These are phyloP conservation scores for Magnaporthiopsis poae DNA, from an alignment of 2,329 filamentous ascomycete genomes.

Conservation along the genomic window DNA sequence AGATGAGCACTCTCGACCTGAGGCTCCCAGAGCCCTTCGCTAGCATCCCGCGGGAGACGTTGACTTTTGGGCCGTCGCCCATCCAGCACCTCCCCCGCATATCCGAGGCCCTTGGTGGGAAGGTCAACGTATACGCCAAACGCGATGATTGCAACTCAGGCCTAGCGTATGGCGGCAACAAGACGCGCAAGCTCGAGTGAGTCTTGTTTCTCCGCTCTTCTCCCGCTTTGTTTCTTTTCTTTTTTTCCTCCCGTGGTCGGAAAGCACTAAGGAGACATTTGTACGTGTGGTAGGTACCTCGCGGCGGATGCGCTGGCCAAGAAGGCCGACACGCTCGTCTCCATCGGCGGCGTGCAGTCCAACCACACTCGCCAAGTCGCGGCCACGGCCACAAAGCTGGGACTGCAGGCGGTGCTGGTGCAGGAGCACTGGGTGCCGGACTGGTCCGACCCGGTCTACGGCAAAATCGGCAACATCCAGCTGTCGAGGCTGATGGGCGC, in stretches of 20 bases:
- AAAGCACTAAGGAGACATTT: background rate
- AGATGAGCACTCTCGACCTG: slow-evolving; percentile 18
- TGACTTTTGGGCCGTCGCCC: slow-evolving; percentile 59
- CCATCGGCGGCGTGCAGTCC: slow-evolving; percentile 58
- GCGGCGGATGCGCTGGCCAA: slow-evolving; percentile 50
- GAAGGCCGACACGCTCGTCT: slow-evolving; percentile 52
- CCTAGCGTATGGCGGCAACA: slow-evolving; percentile 59
- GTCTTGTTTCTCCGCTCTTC: slow-evolving; percentile 7
- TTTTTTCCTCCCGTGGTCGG: background rate
- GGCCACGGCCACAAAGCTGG: slow-evolving; percentile 48
- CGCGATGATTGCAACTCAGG: slow-evolving; percentile 62
- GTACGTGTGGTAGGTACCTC: slow-evolving; percentile 40
- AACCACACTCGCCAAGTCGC: slow-evolving; percentile 63
- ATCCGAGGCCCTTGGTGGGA: slow-evolving; percentile 47
- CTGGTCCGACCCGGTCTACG: slow-evolving; percentile 49
- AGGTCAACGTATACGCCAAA: slow-evolving; percentile 58
- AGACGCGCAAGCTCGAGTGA: slow-evolving; percentile 58
- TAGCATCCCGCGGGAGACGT: slow-evolving; percentile 49
- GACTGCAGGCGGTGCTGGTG: slow-evolving; percentile 46
- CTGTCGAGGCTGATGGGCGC: slow-evolving; percentile 58
- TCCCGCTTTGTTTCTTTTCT: background rate
- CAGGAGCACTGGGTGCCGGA: slow-evolving; percentile 60
- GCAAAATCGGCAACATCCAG: slow-evolving; percentile 61
- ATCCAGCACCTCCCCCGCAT: slow-evolving; percentile 59
- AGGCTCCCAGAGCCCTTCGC: slow-evolving; percentile 52